These are phyloP conservation scores for Sherardia arvensis DNA, from an alignment of 257 asterid genomes.

Conservation along the genomic window DNA sequence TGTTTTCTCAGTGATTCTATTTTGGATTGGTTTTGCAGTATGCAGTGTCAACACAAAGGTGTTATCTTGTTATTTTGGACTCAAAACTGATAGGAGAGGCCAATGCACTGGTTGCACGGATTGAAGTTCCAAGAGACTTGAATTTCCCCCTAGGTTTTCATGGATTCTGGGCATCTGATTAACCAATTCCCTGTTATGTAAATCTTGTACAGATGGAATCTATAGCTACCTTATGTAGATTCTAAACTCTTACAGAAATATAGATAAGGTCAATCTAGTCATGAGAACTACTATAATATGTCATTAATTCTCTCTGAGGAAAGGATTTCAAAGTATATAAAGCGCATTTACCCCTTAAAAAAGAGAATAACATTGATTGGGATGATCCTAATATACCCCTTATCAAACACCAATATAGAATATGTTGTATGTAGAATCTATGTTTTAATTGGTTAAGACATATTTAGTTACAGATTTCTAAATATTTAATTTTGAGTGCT, in stretches of 20 bases:
- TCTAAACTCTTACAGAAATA: neutral
- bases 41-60: constrained; percentile 77
- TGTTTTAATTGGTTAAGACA: too few relatives aligned
- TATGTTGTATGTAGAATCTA: too few relatives aligned
- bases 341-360: too few relatives aligned
- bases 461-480: too few relatives aligned
- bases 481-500: too few relatives aligned
- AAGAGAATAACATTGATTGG: too few relatives aligned
- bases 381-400: too few relatives aligned
- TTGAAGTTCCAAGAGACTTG: constrained; percentile 75
- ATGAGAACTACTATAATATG: too few relatives aligned
- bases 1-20: neutral
- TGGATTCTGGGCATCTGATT: constrained; percentile 69
- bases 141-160: constrained; percentile 92
- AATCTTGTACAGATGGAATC: neutral
- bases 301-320: too few relatives aligned
- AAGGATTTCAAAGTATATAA: too few relatives aligned
- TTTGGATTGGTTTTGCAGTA: constrained; percentile 41
- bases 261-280: too few relatives aligned
- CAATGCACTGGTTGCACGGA: constrained; percentile 62
- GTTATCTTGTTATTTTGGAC: constrained; percentile 73
- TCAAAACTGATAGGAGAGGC: constrained; percentile 46
- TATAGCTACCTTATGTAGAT: neutral
- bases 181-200: neutral
- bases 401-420: too few relatives aligned